These are phyloP conservation scores for Populus hybrid DNA, from an alignment of 441 rosid genomes.

Conservation along the genomic window DNA sequence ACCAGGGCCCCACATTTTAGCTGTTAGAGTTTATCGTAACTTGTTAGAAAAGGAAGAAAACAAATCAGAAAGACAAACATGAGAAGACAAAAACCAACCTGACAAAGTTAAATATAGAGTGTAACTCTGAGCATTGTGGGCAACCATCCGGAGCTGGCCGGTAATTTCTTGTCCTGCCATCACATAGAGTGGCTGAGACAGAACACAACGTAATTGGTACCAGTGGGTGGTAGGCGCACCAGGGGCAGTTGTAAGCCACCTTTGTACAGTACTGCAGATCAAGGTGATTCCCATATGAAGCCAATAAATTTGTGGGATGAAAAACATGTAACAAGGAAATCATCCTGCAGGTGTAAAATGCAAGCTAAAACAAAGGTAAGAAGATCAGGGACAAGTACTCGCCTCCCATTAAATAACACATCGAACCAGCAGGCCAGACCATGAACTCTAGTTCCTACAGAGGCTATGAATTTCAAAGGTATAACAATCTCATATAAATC, in stretches of 20 bases:
- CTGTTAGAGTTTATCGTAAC: slow-evolving; percentile 30
- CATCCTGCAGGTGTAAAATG: neutral
- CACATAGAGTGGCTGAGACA: slow-evolving; percentile 88
- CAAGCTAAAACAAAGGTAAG: too few species aligned
- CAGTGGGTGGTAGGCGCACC: slow-evolving; percentile 98
- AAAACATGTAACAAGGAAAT: slow-evolving; percentile 1
- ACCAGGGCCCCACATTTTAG: slow-evolving; percentile 99
- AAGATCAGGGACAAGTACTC: slow-evolving; percentile 3
- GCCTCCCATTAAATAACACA: slow-evolving; percentile 89
- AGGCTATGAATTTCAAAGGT: slow-evolving; percentile 72
- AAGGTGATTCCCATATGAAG: slow-evolving; percentile 4
- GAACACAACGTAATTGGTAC: slow-evolving; percentile 95
- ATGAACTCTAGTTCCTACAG: slow-evolving; percentile 86
- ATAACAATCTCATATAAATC: slow-evolving; percentile 76
- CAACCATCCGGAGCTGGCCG: slow-evolving; percentile 77
- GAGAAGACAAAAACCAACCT: slow-evolving; percentile 39
- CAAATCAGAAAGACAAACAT: neutral
- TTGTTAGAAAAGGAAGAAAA: slow-evolving; percentile 19
- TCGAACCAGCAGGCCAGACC: slow-evolving; percentile 99
- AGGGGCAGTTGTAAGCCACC: slow-evolving; percentile 97
- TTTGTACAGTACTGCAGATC: slow-evolving; percentile 62
- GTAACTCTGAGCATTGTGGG: slow-evolving; percentile 93
- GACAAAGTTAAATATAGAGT: slow-evolving; percentile 77
- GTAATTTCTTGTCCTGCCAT: slow-evolving; percentile 93
- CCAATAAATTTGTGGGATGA: neutral